These are phyloP conservation scores for Cryphonectria parasitica DNA, from an alignment of 2,329 filamentous ascomycete genomes.

Conservation along the genomic window DNA sequence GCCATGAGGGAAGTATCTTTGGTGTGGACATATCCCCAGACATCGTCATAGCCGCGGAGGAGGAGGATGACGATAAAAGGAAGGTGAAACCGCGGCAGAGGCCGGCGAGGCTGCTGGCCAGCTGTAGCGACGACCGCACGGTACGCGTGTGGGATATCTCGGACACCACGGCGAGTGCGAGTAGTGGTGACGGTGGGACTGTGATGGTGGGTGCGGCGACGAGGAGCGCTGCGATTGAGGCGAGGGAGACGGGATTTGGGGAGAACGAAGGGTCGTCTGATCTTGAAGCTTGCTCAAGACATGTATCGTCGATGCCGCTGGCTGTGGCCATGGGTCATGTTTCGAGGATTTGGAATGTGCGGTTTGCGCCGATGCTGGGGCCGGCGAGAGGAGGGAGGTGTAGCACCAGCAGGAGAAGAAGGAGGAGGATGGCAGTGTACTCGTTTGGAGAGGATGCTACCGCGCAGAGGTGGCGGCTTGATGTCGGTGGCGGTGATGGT, in stretches of 20 bases:
- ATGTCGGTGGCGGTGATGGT: slow-evolving; percentile 37
- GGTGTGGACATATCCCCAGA: slow-evolving; percentile 77
- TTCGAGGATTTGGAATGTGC: slow-evolving; percentile 87
- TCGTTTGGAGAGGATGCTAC: slow-evolving; percentile 88
- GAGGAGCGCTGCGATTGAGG: slow-evolving; percentile 33
- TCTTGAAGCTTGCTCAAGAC: slow-evolving; percentile 30
- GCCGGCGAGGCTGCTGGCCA: slow-evolving; percentile 70
- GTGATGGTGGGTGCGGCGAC: background rate
- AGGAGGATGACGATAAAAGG: background rate
- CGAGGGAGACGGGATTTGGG: slow-evolving; percentile 67
- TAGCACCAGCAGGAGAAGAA: background rate
- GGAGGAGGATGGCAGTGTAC: slow-evolving; percentile 46
- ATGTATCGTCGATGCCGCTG: slow-evolving; percentile 50
- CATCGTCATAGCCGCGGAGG: slow-evolving; percentile 40
- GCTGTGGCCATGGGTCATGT: slow-evolving; percentile 82
- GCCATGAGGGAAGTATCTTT: slow-evolving; percentile 93
- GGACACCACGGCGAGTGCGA: slow-evolving; percentile 38
- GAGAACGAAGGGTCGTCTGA: slow-evolving; percentile 39
- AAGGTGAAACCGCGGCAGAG: slow-evolving; percentile 14
- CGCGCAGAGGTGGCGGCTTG: slow-evolving; percentile 70
- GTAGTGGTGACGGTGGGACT: slow-evolving; percentile 29
- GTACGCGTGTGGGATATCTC: slow-evolving; percentile 87
- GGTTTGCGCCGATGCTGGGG: slow-evolving; percentile 52
- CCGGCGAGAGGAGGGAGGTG: background rate
- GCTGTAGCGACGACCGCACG: slow-evolving; percentile 93